A percentile compares a stretch with the other conserved stretches of the same genome.
These are phyloP conservation scores for Pichia heedii DNA, from an alignment of 805 yeast genomes.

Conservation along the genomic window DNA sequence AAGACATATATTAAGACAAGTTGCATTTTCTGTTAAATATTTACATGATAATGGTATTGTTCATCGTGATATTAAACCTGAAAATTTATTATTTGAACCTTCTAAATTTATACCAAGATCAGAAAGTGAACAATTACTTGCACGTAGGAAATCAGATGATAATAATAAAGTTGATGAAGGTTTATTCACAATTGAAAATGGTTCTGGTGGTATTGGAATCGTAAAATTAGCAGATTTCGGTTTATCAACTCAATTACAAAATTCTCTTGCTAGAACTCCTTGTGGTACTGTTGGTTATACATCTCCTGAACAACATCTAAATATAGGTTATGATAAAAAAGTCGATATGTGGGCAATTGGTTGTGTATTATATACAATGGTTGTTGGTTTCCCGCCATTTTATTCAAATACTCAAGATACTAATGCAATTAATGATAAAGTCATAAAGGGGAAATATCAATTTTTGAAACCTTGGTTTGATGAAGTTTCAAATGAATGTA, in stretches of 20 bases:
- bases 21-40: constrained; percentile 59
- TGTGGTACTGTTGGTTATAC: constrained; percentile 74
- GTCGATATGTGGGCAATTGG: constrained; percentile 73
- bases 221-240: constrained; percentile 68
- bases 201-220: constrained; percentile 56
- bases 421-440: constrained; percentile 53
- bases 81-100: constrained; percentile 58
- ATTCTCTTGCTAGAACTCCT: constrained; percentile 50
- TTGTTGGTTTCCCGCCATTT: constrained; percentile 71
- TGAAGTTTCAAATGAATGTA: constrained; percentile 65
- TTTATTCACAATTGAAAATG: constrained; percentile 38
- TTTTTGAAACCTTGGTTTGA: constrained; percentile 86
- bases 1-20: constrained; percentile 63
- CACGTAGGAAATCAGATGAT: constrained; percentile 46
- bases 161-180: constrained; percentile 57
- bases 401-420: constrained; percentile 56
- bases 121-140: constrained; percentile 33
- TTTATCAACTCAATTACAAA: constrained; percentile 45
- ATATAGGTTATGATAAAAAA: constrained; percentile 51
- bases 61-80: constrained; percentile 80
- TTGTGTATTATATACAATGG: constrained; percentile 56
- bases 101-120: constrained; percentile 37
- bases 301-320: constrained; percentile 60
- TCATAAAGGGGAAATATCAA: constrained; percentile 62
- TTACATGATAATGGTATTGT: constrained; percentile 67